Base-by-base conservation (phyloP, 768 basidiomycete genomes). In the Strobilomyces confusus region DNA sequence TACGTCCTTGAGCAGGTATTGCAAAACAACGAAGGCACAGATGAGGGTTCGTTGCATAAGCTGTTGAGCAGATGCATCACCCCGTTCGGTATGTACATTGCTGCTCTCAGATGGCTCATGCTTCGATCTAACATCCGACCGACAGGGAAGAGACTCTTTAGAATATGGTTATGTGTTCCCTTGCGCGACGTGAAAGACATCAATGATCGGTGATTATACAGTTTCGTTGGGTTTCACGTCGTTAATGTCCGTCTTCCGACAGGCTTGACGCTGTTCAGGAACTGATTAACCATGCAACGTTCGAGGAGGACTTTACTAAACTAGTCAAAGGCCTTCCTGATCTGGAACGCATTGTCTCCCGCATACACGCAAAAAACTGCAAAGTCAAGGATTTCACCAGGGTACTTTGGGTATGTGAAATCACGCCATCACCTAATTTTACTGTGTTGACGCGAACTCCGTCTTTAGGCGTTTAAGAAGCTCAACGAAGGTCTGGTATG, bases 191-290 rank as follows among this genome's bases (percentile, higher is more conserved):
- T 85, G 33, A 67, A 78, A 12, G 89, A 89, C 44, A 98, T 99
- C 71, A 95, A 95, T 63, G 86, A 89, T 37, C 79, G 94, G 93
- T 91, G 63, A 57, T 74, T 56, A 45, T 32, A 19, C 45, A 52
- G 50, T 57, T 51, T 57, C 33, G 22, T 53, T 45, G 46, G 52
- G 49, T 52, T 49, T 49, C 45, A 34, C 41, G 23, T 41, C 15
- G 40, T 63, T 58, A 61, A 52, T 60, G 37, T 55, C 57, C 65
- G 44, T 49, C 54, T 25, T 33, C 44, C 33, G 51, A 15, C 58
- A 94, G 95, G 52, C 83, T 97, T 19, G 95, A 98, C 67, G 97
- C 97, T 4, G 92, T 99, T 2, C 77, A 97, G 62, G 95, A 95
- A 64, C 79, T 99, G 42, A 82, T 98, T 63, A 75, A 82, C 22